Percentiles rank a stretch among this genome's conserved stretches.
These are phyloP conservation scores for Pseudogymnoascus sp. DNA, from an alignment of 2,329 filamentous ascomycete genomes.

Conservation along the genomic window DNA sequence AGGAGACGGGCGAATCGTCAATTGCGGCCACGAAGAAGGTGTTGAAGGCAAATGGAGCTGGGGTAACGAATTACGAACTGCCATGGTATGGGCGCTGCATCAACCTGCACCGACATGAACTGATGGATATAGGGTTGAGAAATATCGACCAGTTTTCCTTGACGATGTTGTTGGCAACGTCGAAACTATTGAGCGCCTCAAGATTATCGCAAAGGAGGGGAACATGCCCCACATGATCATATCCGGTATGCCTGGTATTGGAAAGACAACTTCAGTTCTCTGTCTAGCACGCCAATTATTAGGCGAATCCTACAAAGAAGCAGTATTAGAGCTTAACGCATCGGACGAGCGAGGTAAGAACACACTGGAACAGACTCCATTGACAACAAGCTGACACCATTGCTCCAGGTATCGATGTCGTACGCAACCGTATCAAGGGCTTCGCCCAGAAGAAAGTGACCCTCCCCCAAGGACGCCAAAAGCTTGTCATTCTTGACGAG, in stretches of 20 bases:
- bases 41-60: slow-evolving; percentile 41
- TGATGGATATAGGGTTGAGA: slow-evolving; percentile 69
- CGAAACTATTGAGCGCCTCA: slow-evolving; percentile 92
- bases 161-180: slow-evolving; percentile 97
- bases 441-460: slow-evolving; percentile 99
- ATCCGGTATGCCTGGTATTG: slow-evolving; percentile 98
- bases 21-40: slow-evolving; percentile 50
- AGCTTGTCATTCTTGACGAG: slow-evolving; percentile 95
- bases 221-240: slow-evolving; percentile 99
- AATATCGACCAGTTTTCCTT: slow-evolving; percentile 89
- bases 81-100: slow-evolving; percentile 51
- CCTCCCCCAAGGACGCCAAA: slow-evolving; percentile 79
- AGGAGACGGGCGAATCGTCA: slow-evolving; percentile 48
- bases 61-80: slow-evolving; percentile 57
- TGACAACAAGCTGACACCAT: neutral
- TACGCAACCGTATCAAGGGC: slow-evolving; percentile 93
- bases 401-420: slow-evolving; percentile 76
- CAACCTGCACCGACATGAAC: slow-evolving; percentile 18
- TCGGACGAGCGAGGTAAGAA: slow-evolving; percentile 76
- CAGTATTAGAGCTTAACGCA: slow-evolving; percentile 90
- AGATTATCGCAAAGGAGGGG: slow-evolving; percentile 96
- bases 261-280: slow-evolving; percentile 92
- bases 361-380: neutral
- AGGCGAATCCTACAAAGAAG: slow-evolving; percentile 92
- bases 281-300: slow-evolving; percentile 88